Evolutionary conservation across 2,329 filamentous ascomycete genomes (phyloP).

Genomic region (Trichophyton verrucosum): DNA sequence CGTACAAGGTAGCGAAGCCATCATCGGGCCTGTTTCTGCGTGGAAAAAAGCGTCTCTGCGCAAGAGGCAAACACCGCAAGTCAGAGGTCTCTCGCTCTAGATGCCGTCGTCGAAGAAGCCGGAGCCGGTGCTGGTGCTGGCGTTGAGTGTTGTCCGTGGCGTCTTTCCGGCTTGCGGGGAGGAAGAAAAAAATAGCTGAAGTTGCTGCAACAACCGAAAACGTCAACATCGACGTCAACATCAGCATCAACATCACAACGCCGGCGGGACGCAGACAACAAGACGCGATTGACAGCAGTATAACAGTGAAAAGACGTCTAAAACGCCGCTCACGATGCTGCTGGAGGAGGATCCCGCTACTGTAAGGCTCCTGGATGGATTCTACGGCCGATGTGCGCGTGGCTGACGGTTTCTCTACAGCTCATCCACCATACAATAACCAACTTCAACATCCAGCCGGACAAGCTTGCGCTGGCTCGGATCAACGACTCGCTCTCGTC

Average conservation of each 20-base stretch:
- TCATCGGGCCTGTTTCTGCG: background rate
- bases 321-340: conserved; percentile 52
- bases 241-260: background rate
- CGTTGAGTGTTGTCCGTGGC: background rate
- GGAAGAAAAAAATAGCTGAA: background rate
- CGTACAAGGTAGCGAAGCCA: background rate
- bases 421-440: conserved; percentile 82
- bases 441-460: conserved; percentile 89
- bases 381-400: conserved; percentile 2
- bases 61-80: background rate
- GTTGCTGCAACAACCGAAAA: background rate
- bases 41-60: background rate
- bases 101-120: no score
- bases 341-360: conserved; percentile 86
- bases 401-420: conserved; percentile 32
- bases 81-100: background rate
- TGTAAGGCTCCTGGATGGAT: conserved; percentile 39
- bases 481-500: conserved; percentile 72
- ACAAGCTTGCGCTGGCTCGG: conserved; percentile 71
- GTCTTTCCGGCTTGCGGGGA: background rate
- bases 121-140: background rate
- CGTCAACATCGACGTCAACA: background rate
- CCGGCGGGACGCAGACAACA: no score
- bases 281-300: background rate
- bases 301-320: background rate